Evolutionary conservation across 768 basidiomycete species (phyloP).

Genomic region (Amylocystis lapponica): DNA sequence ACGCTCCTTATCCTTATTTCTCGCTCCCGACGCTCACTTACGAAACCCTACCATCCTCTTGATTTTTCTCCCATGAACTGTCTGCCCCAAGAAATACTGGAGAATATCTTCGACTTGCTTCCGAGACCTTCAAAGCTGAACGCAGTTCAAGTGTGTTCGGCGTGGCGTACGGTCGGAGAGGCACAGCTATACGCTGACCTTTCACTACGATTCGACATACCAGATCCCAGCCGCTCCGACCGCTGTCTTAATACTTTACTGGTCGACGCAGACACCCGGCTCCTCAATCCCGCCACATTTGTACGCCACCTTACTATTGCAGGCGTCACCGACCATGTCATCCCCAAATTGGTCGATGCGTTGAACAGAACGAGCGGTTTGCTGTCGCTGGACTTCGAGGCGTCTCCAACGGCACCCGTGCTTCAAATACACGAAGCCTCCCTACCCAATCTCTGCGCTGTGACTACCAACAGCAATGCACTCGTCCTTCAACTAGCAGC

Average conservation of each 20-base stretch:
- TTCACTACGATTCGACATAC: too few relatives aligned
- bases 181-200: too few relatives aligned
- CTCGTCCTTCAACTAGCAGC: slow-evolving; percentile 1
- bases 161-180: too few relatives aligned
- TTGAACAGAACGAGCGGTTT: slow-evolving; percentile 9
- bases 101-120: too few relatives aligned
- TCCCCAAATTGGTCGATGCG: slow-evolving; percentile 5
- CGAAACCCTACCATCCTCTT: too few relatives aligned
- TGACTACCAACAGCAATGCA: slow-evolving; percentile 11
- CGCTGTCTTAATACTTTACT: slow-evolving; percentile 4
- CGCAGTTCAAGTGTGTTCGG: too few relatives aligned
- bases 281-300: slow-evolving; percentile 10
- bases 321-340: slow-evolving; percentile 5
- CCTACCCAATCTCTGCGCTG: slow-evolving; percentile 16
- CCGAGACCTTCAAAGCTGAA: too few relatives aligned
- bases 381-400: slow-evolving; percentile 9
- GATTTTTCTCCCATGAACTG: too few relatives aligned
- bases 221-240: too few relatives aligned
- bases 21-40: too few relatives aligned
- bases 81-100: too few relatives aligned
- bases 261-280: neutral
- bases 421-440: neutral
- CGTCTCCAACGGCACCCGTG: neutral
- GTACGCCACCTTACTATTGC: slow-evolving; percentile 11
- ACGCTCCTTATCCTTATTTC: too few relatives aligned